These are phyloP conservation scores for Bipolaris bicolor DNA, from an alignment of 2,329 filamentous ascomycete genomes.

Conservation along the genomic window DNA sequence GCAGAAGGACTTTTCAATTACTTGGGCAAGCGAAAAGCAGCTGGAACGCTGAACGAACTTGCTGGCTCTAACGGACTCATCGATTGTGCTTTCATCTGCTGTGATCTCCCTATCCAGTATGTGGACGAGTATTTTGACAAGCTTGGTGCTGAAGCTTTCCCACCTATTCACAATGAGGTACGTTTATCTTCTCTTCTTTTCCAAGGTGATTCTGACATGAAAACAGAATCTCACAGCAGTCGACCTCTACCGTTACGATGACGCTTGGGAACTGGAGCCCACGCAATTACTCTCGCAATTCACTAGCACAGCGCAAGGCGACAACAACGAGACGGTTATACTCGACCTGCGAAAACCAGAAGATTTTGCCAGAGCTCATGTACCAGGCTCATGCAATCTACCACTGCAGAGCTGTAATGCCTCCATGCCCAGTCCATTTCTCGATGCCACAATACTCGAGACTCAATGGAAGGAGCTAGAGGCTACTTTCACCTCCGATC, in stretches of 20 bases:
- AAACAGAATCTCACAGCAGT: constrained; percentile 26
- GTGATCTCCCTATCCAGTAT: constrained; percentile 69
- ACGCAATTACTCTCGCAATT: constrained; percentile 19
- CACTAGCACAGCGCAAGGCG: neutral
- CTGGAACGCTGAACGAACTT: constrained; percentile 19
- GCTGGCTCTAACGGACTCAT: constrained; percentile 16
- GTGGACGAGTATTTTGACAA: constrained; percentile 66
- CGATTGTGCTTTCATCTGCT: constrained; percentile 60
- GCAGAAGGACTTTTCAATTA: constrained; percentile 25
- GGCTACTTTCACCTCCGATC: constrained; percentile 22
- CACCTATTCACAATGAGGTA: constrained; percentile 26
- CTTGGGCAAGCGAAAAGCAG: constrained; percentile 18
- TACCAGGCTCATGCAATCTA: constrained; percentile 30
- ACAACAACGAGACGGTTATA: constrained; percentile 6
- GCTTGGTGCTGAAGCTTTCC: constrained; percentile 49
- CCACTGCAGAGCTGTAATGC: constrained; percentile 24
- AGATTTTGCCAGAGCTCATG: constrained; percentile 22
- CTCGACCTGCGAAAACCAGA: constrained; percentile 27
- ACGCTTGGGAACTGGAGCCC: constrained; percentile 28
- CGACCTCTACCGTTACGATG: constrained; percentile 31
- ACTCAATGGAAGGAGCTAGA: constrained; percentile 30
- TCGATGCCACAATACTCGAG: constrained; percentile 22
- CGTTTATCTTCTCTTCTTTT: neutral
- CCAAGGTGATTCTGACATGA: neutral
- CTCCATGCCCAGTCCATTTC: constrained; percentile 21